phyloP scores from a whole-genome alignment of 2,329 filamentous ascomycete genomes.

The Fusarium transvaalense region DNA sequence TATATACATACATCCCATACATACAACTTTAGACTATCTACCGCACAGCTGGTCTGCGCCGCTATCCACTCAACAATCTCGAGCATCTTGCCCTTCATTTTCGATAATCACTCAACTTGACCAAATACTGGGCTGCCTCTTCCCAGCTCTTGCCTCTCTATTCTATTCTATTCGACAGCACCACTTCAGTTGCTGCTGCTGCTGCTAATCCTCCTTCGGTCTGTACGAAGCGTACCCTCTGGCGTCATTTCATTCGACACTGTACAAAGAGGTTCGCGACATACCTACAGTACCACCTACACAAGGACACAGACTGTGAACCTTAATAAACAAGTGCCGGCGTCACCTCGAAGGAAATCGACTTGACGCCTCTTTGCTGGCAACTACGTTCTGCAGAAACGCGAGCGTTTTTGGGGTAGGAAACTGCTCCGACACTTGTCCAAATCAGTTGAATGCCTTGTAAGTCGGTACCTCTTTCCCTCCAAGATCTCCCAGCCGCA shows the following conservation, averaged over 20 bases:
- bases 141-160: constrained; percentile 7
- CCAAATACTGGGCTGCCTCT: constrained; percentile 10
- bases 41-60: constrained; percentile 50
- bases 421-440: constrained; percentile 50
- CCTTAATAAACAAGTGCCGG: constrained; percentile 38
- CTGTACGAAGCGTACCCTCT: constrained; percentile 31
- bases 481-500: constrained; percentile 20
- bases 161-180: constrained; percentile 6
- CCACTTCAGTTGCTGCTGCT: constrained; percentile 24
- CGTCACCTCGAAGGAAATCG: constrained; percentile 33
- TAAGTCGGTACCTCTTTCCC: constrained; percentile 46
- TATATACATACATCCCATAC: constrained; percentile 14
- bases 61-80: constrained; percentile 36
- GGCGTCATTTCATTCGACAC: constrained; percentile 29
- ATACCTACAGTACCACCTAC: background rate
- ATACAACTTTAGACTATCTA: constrained; percentile 36
- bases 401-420: constrained; percentile 49
- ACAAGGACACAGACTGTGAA: constrained; percentile 33
- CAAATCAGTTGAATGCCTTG: constrained; percentile 55
- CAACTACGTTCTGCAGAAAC: constrained; percentile 48
- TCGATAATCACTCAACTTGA: constrained; percentile 26
- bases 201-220: constrained; percentile 23
- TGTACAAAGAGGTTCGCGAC: constrained; percentile 31
- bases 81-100: constrained; percentile 37
- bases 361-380: constrained; percentile 32